Evolutionary conservation across 345 rosid genomes (phyloP), one percentile per base, ranked within the genome.

Genomic region (Euphorbia pulcherrima): DNA sequence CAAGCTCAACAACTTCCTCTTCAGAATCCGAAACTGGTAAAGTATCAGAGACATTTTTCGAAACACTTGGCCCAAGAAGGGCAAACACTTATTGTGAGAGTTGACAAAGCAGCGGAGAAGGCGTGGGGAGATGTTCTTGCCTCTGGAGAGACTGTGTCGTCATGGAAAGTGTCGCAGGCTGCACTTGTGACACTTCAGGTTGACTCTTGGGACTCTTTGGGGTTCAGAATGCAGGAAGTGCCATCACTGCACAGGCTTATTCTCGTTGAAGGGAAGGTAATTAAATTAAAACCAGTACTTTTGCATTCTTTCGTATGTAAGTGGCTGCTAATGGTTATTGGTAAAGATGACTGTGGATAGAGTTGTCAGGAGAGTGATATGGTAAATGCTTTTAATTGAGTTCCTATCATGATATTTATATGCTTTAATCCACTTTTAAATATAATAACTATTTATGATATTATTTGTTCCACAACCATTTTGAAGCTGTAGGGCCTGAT

Each of bases 181-280:
- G 92, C 72, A 67, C 70, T 87, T 28, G 37, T 61, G 65, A 60
- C 62, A 4, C 78, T 89, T 69, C 76, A 74, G 74, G 87, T 75
- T 47, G 87, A 88, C 63, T 85, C 96, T 30, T 89, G 97, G 97
- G 85, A 76, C 57, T 80, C 90, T 0, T 72, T 94, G 60, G 92
- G 94, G 1, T 80, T 89, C 41, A 77, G 76, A 62, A 83, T 90
- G 94, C 89, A 86, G 79, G 88, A 83, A 37, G 82, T 90, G 68
- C 90, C 89, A 6, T 74, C 97, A 6, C 82, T 93, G 28, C 78
- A 80, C 33, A 77, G 78, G 62, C 88, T 90, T 62, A 87, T 89
- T 76, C 48, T 70, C 37, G 58, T 74, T 37, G 98, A 93, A 82
- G 83, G 89, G 61, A 89, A 86, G 92, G 98, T 76, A 67, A 33